A percentile compares a stretch with the other conserved stretches of the same genome.
These are phyloP conservation scores for Coriolopsis trogii DNA, from an alignment of 1,284 basidiomycete species.

Conservation along the genomic window DNA sequence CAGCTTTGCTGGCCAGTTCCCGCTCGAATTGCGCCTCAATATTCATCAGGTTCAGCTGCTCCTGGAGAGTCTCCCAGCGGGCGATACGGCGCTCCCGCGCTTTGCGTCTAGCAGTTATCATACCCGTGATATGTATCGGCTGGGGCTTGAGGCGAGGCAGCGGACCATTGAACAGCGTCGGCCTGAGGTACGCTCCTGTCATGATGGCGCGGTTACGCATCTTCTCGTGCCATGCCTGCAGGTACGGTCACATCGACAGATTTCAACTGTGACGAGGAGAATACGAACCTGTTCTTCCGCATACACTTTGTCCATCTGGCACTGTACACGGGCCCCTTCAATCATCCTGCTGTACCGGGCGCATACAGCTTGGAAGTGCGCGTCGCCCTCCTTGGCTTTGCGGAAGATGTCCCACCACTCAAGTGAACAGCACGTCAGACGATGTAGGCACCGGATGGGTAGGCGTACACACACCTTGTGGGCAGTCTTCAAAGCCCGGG, in stretches of 20 bases:
- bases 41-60: slow-evolving; percentile 47
- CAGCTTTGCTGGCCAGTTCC: slow-evolving; percentile 30
- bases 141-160: slow-evolving; percentile 81
- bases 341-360: slow-evolving; percentile 60
- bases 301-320: slow-evolving; percentile 47
- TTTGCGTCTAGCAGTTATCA: slow-evolving; percentile 63
- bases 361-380: slow-evolving; percentile 47
- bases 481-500: slow-evolving; percentile 37
- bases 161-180: slow-evolving; percentile 63
- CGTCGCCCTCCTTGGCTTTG: slow-evolving; percentile 54
- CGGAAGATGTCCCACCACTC: slow-evolving; percentile 68
- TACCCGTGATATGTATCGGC: slow-evolving; percentile 65
- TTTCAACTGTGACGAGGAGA: background rate
- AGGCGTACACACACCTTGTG: slow-evolving; percentile 44
- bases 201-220: slow-evolving; percentile 61
- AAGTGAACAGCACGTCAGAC: background rate
- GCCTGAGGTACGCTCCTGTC: slow-evolving; percentile 68
- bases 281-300: slow-evolving; percentile 53
- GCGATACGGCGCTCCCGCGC: slow-evolving; percentile 51
- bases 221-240: slow-evolving; percentile 52
- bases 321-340: slow-evolving; percentile 50
- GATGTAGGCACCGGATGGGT: slow-evolving; percentile 38
- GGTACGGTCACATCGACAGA: background rate
- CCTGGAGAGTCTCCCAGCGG: slow-evolving; percentile 36
- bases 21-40: slow-evolving; percentile 61